Conservation (phyloP, 2,329 filamentous ascomycete genomes). For the Alternaria triticina region DNA sequence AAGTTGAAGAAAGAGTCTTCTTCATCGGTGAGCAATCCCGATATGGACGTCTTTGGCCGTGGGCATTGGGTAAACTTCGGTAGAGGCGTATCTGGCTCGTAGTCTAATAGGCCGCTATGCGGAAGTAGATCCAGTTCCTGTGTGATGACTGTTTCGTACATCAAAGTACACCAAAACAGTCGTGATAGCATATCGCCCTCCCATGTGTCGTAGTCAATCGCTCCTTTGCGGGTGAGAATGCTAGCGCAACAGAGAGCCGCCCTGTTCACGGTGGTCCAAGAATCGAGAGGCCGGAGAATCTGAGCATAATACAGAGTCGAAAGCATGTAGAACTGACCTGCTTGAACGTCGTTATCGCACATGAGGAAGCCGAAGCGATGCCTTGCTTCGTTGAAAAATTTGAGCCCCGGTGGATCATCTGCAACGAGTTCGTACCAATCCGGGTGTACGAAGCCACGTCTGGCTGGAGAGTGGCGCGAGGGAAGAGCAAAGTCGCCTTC, state of each 20-base stretch:
- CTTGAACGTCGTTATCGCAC: constrained; percentile 56
- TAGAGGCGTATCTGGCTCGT: constrained; percentile 60
- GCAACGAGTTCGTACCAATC: constrained; percentile 46
- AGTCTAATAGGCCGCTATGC: constrained; percentile 57
- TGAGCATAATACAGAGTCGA: constrained; percentile 61
- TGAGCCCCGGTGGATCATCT: constrained; percentile 54
- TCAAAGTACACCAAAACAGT: constrained; percentile 62
- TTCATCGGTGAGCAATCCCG: constrained; percentile 49
- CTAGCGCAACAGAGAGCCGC: constrained; percentile 59
- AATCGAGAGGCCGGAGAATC: constrained; percentile 60
- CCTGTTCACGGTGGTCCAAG: constrained; percentile 61
- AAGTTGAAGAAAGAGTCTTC: constrained; percentile 64
- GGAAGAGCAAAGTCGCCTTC: constrained; percentile 57
- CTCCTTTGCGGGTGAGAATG: constrained; percentile 53
- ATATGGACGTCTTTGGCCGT: constrained; percentile 42
- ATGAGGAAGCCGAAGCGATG: constrained; percentile 60
- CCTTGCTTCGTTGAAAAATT: constrained; percentile 62
- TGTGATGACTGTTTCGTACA: constrained; percentile 63
- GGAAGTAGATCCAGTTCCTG: constrained; percentile 61
- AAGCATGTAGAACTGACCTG: constrained; percentile 61
- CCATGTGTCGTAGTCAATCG: constrained; percentile 57
- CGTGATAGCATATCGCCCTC: constrained; percentile 63
- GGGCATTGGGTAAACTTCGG: constrained; percentile 60
- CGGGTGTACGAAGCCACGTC: constrained; percentile 33
- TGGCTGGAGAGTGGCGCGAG: constrained; percentile 27